These are phyloP conservation scores for Metarhizium rileyi DNA, from an alignment of 2,329 filamentous ascomycete genomes.

Conservation along the genomic window DNA sequence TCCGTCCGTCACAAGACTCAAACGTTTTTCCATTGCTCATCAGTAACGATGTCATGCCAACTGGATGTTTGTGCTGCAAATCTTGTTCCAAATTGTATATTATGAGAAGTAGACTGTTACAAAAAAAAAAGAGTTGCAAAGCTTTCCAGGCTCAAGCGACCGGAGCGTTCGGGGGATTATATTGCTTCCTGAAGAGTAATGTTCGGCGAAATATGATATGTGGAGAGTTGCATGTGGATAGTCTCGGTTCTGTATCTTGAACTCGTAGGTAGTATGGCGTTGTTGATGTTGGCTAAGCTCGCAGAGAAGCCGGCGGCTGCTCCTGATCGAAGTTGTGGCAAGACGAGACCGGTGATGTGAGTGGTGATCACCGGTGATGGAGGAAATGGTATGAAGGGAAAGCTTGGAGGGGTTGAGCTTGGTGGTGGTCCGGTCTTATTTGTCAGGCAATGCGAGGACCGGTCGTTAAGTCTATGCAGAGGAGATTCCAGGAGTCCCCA, in stretches of 20 bases:
- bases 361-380: slow-evolving; percentile 14
- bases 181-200: background rate
- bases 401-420: slow-evolving; percentile 13
- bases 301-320: slow-evolving; percentile 16
- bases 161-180: background rate
- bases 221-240: slow-evolving; percentile 10
- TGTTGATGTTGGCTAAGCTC: background rate
- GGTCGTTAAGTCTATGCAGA: background rate
- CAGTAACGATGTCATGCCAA: slow-evolving; percentile 32
- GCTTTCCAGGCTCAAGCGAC: background rate
- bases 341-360: slow-evolving; percentile 15
- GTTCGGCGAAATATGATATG: slow-evolving; percentile 9
- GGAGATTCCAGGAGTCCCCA: background rate
- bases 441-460: slow-evolving; percentile 10
- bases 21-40: slow-evolving; percentile 38
- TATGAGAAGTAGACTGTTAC: slow-evolving; percentile 6
- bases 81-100: background rate
- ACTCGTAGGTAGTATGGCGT: slow-evolving; percentile 14
- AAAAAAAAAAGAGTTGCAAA: background rate
- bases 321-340: slow-evolving; percentile 19
- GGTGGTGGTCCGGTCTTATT: slow-evolving; percentile 24
- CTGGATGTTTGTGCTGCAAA: background rate
- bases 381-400: slow-evolving; percentile 12
- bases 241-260: slow-evolving; percentile 3
- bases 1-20: slow-evolving; percentile 31